A percentile compares a stretch with the other conserved stretches of the same genome.
These are phyloP conservation scores for Aspergillus ellipticus DNA, from an alignment of 495 filamentous ascomycete species.

Conservation along the genomic window DNA sequence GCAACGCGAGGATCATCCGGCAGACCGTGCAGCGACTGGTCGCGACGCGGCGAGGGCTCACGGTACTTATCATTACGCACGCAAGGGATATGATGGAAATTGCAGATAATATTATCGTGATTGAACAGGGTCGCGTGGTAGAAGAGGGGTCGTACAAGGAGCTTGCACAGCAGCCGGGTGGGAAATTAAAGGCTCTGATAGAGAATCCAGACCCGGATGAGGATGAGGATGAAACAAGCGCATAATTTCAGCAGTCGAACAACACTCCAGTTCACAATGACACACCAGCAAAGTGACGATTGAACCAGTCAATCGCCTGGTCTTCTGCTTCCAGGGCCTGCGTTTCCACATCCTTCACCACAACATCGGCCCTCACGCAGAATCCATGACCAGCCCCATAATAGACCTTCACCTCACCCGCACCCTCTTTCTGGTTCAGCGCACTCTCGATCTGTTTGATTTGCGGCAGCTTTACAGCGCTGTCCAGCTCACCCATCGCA, in stretches of 20 bases:
- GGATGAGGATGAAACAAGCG: neutral
- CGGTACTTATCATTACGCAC: slow-evolving; percentile 73
- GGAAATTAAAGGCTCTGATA: slow-evolving; percentile 37
- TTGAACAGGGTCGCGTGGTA: slow-evolving; percentile 64
- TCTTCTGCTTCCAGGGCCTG: slow-evolving; percentile 43
- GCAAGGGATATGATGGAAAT: slow-evolving; percentile 77
- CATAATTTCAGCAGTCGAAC: neutral
- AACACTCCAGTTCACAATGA: neutral
- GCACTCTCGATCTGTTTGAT: slow-evolving; percentile 38
- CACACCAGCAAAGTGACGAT: slow-evolving; percentile 22
- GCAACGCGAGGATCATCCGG: slow-evolving; percentile 64
- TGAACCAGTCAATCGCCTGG: slow-evolving; percentile 56
- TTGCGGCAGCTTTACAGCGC: neutral
- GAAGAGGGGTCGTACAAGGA: slow-evolving; percentile 62
- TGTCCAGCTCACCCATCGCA: slow-evolving; percentile 53
- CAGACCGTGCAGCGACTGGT: slow-evolving; percentile 53
- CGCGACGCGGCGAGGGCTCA: slow-evolving; percentile 31
- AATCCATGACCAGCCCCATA: slow-evolving; percentile 59
- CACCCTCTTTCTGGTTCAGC: slow-evolving; percentile 21
- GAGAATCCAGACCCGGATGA: slow-evolving; percentile 11
- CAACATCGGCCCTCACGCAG: slow-evolving; percentile 48
- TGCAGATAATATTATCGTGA: slow-evolving; percentile 64
- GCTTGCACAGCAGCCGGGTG: slow-evolving; percentile 38
- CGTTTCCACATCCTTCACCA: slow-evolving; percentile 39
- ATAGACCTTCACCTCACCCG: slow-evolving; percentile 49